These are phyloP conservation scores for Emiliania huxleyi DNA, from an alignment of 78 protist genomes.

Conservation along the genomic window DNA sequence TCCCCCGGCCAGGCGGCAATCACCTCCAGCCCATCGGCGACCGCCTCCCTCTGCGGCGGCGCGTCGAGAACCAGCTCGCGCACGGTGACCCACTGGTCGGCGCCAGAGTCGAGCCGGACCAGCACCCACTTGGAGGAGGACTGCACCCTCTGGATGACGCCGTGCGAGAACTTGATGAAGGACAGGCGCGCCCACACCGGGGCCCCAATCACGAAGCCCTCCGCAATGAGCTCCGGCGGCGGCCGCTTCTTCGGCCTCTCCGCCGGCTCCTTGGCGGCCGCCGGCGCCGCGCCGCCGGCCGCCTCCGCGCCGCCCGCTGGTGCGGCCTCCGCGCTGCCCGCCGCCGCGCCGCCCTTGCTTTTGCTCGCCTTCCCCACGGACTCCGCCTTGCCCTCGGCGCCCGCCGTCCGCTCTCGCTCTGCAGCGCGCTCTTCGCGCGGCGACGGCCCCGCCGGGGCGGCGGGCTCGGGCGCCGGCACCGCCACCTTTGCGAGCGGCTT, in stretches of 20 bases:
- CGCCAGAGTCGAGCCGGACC: background rate
- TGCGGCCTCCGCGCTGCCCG: background rate
- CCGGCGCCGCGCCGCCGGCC: background rate
- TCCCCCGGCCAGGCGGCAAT: background rate
- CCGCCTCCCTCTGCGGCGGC: background rate
- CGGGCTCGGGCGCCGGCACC: background rate
- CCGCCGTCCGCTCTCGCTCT: background rate
- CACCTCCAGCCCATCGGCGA: background rate
- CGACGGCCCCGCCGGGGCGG: background rate
- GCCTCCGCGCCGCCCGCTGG: background rate
- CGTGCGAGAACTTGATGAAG: background rate
- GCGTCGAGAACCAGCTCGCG: slow-evolving; percentile 1
- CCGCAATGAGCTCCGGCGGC: background rate
- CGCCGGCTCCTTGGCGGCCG: background rate
- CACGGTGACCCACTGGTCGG: background rate
- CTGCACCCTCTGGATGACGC: background rate
- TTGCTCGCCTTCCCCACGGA: background rate
- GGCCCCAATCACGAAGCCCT: background rate
- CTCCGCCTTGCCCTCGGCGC: background rate
- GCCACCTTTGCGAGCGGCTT: background rate
- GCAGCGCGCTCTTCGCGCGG: background rate
- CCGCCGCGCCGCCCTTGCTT: background rate
- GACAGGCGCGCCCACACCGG: background rate
- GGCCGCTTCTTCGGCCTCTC: background rate
- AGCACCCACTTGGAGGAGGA: background rate